Evolutionary conservation across 179 eudicot genomes (phyloP), one percentile per base, ranked within the genome.

Genomic region (Actinidia chinensis): DNA sequence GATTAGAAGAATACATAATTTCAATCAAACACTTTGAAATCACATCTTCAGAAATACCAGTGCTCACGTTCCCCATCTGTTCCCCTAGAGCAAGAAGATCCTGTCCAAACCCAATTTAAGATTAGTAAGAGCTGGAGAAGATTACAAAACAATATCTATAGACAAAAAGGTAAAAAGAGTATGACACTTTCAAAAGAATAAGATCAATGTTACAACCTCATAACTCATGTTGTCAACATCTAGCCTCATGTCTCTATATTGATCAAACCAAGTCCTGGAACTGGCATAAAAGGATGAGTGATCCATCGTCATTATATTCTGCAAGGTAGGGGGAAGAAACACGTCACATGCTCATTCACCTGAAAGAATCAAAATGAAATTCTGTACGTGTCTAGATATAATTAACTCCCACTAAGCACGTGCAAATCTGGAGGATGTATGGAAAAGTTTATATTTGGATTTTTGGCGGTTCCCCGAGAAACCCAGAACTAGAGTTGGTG

Each of bases 151-250:
- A 51, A 18, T 1, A 9, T 4, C 14, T 74, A 22, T 15, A 46
- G 12, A 5, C 3, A 33, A 36, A 9, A 12, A 15, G 14, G 5
- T 9, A 14, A 17, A 20, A 1, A 22, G 7, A 3, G 15, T 10
- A 11, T 33, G 43, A 68, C 11, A 44, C 25, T 40, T 68, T 18
- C 77, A 46, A 8, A n/a, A 42, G 9, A 25, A 66, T 44, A 40
- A 28, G 6, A 56, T 25, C 12, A 54, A 40, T 15, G 10, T 25
- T 8, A 56, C 43, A 51, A 92, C 97, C 95, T 92, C 97, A 81
- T 92, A 92, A 20, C 93, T 86, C 97, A 92, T 92, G 85, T 86
- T 83, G 76, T 92, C 95, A 22, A 91, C 84, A 71, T 92, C 97
- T 77, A 92, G 84, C 84, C 95, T 90, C 95, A 92, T 83, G 61